A percentile compares a stretch with the other conserved stretches of the same genome.
Evolutionary conservation across 2,329 filamentous ascomycete species (phyloP).

Genomic region (Neopestalotiopsis rosae): DNA sequence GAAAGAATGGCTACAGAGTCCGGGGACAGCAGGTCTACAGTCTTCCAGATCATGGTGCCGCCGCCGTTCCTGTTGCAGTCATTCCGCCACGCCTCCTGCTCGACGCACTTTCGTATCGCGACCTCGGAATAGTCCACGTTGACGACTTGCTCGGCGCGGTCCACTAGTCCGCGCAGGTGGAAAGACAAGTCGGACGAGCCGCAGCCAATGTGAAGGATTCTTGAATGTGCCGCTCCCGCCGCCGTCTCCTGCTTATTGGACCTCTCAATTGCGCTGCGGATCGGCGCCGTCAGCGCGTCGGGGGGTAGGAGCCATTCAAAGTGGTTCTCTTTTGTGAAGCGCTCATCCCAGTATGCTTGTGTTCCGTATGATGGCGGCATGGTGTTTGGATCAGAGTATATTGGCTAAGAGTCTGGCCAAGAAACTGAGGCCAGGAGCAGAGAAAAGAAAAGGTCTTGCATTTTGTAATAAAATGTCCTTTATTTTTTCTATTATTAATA

Average conservation of each 20-base stretch:
- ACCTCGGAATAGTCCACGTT: slow-evolving; percentile 16
- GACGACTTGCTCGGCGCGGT: slow-evolving; percentile 8
- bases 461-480: neutral
- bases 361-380: slow-evolving; percentile 18
- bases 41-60: slow-evolving; percentile 10
- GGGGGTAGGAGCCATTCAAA: slow-evolving; percentile 18
- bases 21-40: slow-evolving; percentile 6
- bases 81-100: neutral
- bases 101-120: slow-evolving; percentile 6
- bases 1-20: neutral
- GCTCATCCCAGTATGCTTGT: slow-evolving; percentile 16
- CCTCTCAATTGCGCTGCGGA: neutral
- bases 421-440: neutral
- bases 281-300: slow-evolving; percentile 2
- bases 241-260: too few relatives aligned
- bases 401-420: neutral
- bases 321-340: slow-evolving; percentile 11
- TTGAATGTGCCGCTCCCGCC: neutral
- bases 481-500: neutral
- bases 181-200: slow-evolving; percentile 17
- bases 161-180: slow-evolving; percentile 8
- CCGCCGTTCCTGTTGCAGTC: neutral
- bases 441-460: neutral
- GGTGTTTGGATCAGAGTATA: neutral
- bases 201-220: slow-evolving; percentile 16